Evolutionary conservation across 371 early-diverging fungal species (phyloP).

Genomic region (Saksenaea vasiformis): DNA sequence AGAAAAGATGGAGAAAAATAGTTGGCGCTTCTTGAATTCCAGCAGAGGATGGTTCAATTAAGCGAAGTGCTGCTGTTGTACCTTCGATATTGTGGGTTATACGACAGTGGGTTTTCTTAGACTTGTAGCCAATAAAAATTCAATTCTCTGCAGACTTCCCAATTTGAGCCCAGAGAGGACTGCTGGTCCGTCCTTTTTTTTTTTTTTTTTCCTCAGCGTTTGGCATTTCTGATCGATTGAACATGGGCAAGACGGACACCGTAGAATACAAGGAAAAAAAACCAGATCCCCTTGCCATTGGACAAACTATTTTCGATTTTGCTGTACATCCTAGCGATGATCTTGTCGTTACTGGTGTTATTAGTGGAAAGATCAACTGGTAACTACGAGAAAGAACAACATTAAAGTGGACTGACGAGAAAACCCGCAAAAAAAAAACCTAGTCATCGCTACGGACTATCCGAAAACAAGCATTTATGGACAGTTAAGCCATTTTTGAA

Average conservation of each 20-base stretch:
- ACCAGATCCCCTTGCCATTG: constrained; percentile 27
- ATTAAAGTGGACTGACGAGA: background rate
- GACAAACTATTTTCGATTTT: constrained; percentile 66
- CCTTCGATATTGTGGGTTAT: too few species aligned
- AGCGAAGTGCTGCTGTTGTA: too few species aligned
- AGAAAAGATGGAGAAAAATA: too few species aligned
- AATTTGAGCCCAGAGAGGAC: too few species aligned
- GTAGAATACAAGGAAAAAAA: background rate
- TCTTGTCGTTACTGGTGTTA: constrained; percentile 74
- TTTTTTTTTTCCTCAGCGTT: too few species aligned
- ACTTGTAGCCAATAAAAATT: too few species aligned
- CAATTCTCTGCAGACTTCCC: too few species aligned
- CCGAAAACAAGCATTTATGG: constrained; percentile 60
- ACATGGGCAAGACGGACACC: background rate
- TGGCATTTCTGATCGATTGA: background rate
- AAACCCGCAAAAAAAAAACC: background rate
- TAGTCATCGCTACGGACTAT: constrained; percentile 53
- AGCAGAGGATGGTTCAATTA: too few species aligned
- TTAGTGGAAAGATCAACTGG: constrained; percentile 80
- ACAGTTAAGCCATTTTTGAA: constrained; percentile 70
- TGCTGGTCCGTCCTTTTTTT: too few species aligned
- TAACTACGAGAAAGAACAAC: constrained; percentile 19
- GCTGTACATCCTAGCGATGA: constrained; percentile 72
- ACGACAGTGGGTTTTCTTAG: too few species aligned
- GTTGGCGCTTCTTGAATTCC: too few species aligned